These are phyloP conservation scores for Scutellaria barbata DNA, from an alignment of 257 asterid genomes.

Conservation along the genomic window DNA sequence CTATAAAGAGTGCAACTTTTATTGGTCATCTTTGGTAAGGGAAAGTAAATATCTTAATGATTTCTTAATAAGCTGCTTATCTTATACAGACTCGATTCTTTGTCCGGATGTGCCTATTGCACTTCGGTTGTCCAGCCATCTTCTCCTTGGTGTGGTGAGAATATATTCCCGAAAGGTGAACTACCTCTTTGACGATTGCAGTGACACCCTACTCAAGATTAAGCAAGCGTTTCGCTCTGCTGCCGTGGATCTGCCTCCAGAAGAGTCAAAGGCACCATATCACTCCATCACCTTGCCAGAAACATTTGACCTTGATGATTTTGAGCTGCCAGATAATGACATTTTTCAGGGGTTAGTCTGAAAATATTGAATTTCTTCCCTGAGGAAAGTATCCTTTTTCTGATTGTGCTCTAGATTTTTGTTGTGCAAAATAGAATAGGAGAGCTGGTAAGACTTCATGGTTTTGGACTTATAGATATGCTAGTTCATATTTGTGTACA, in stretches of 20 bases:
- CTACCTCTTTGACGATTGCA: constrained; percentile 97
- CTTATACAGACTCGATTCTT: constrained; percentile 84
- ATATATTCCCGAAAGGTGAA: constrained; percentile 91
- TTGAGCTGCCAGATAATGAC: constrained; percentile 97
- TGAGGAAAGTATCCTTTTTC: constrained; percentile 2
- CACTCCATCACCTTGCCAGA: constrained; percentile 98
- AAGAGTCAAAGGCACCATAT: constrained; percentile 97
- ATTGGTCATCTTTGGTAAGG: constrained; percentile 4
- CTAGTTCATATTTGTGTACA: background rate
- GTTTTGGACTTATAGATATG: background rate
- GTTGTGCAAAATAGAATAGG: constrained; percentile 7
- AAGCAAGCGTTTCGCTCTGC: constrained; percentile 99
- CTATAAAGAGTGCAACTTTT: background rate
- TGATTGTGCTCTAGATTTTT: constrained; percentile 13
- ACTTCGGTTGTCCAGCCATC: constrained; percentile 96
- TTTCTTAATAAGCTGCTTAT: constrained; percentile 35
- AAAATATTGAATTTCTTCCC: constrained; percentile 20
- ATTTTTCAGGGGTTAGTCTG: constrained; percentile 78
- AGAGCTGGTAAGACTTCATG: constrained; percentile 6
- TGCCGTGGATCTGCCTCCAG: constrained; percentile 98
- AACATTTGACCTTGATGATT: constrained; percentile 98
- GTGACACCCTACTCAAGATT: constrained; percentile 90
- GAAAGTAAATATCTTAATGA: background rate
- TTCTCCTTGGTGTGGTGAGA: constrained; percentile 97
- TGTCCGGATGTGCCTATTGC: constrained; percentile 98